Conservation (phyloP, 75 land plant species). For the Pinus taeda region DNA sequence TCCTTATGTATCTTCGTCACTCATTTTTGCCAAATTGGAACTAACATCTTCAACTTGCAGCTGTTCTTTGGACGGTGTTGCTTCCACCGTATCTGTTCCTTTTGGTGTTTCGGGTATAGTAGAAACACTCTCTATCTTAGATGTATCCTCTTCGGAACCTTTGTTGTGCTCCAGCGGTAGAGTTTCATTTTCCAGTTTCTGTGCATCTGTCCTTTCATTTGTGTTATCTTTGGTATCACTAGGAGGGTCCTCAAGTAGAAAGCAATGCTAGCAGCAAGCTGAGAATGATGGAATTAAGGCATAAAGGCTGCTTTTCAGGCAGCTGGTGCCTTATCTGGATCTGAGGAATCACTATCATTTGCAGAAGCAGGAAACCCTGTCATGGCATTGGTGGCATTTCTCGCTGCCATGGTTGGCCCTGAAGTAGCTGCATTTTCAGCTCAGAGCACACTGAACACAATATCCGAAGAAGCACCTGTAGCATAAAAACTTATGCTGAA, state of each 20-base stretch:
- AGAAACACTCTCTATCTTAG: background rate
- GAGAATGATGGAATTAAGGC: constrained; percentile 43
- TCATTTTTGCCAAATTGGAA: background rate
- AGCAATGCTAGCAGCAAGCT: constrained; percentile 64
- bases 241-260: constrained; percentile 63
- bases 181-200: background rate
- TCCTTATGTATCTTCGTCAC: constrained; percentile 8
- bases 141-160: background rate
- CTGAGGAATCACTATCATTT: constrained; percentile 46
- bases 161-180: constrained; percentile 4
- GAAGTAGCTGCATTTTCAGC: constrained; percentile 52
- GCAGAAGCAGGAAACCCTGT: constrained; percentile 93
- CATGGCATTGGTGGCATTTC: constrained; percentile 89
- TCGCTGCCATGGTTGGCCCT: constrained; percentile 70
- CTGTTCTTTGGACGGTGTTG: background rate
- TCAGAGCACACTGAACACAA: constrained; percentile 61
- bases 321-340: constrained; percentile 39
- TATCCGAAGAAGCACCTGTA: constrained; percentile 57
- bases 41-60: background rate
- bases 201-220: constrained; percentile 5
- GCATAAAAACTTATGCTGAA: background rate
- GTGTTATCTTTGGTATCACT: constrained; percentile 6
- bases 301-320: constrained; percentile 67
- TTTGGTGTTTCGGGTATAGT: background rate
- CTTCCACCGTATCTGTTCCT: constrained; percentile 6